Evolutionary conservation across 73 alveolate genomes (phyloP), one percentile per base, ranked within the genome.

Genomic region (Paramecium primaurelia): DNA sequence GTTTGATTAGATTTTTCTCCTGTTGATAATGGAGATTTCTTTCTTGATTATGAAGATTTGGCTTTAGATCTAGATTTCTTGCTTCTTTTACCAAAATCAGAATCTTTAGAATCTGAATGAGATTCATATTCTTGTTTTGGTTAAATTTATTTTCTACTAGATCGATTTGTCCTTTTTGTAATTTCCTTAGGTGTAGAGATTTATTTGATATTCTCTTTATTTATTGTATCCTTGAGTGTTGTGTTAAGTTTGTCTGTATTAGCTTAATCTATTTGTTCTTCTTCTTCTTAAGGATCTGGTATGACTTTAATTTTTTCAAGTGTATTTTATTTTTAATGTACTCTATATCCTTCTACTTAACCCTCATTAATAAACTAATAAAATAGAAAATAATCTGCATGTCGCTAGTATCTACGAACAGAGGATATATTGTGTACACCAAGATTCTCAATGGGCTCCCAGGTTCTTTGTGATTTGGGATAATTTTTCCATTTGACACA

Each of bases 401-500:
- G 84, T 64, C 84, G 10, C 11, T 64, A 32, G 30, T 28, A 64
- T 34, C 84, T 64, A 32, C 84, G 42, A 64, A 34, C 84, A 8
- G 84, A 64, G 47, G 84, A 64, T 16, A 64, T 64, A 11, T 64
- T 64, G 49, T 64, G 84, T 12, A 28, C 28, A 2, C 84, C 84
- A 3, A 64, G 22, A 64, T 64, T 64, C 51, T 64, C 84, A 12
- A 64, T 34, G 0, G 84, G 84, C 28, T 64, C 84, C 84, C 84
- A 64, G 14, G 84, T 64, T 64, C 47, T 64, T 34, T 64, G 28
- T 9, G 84, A 32, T 26, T 64, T 64, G 28, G 84, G 84, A 34
- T 64, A 64, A 64, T 64, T 64, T 34, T 64, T 64, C 84, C 84
- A 64, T 64, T 64, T 64, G 28, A 64, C 84, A 64, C 84, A 64